These are phyloP conservation scores for Diaporthe vexans DNA, from an alignment of 2,329 filamentous ascomycete genomes.

Conservation along the genomic window DNA sequence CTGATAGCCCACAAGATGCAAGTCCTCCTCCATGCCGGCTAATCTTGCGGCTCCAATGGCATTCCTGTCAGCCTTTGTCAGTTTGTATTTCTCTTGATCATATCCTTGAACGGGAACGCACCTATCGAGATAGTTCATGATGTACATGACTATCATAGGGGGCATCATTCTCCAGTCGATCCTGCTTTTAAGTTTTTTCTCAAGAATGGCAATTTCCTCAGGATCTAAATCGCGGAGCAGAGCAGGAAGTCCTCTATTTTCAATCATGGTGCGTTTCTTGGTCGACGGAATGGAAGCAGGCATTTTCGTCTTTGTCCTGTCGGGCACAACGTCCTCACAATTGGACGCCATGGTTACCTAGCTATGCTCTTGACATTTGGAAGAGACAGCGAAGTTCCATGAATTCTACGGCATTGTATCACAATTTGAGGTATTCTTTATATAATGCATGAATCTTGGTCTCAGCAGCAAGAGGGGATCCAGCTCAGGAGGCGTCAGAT, in stretches of 20 bases:
- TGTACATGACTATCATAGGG: constrained; percentile 56
- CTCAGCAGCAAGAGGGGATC: background rate
- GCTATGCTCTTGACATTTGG: background rate
- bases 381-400: background rate
- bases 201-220: background rate
- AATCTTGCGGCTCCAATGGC: constrained; percentile 17
- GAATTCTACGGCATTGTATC: background rate
- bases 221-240: background rate
- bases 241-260: background rate
- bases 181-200: constrained; percentile 45
- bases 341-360: background rate
- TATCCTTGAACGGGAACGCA: background rate
- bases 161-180: constrained; percentile 56
- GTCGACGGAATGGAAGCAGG: background rate
- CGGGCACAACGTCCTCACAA: background rate
- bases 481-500: background rate
- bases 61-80: background rate
- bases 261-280: background rate
- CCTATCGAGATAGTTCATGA: constrained; percentile 41
- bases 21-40: constrained; percentile 9
- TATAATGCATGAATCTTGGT: background rate
- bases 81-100: background rate
- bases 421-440: background rate
- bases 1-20: constrained; percentile 13
- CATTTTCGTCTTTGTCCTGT: background rate